A percentile compares a stretch with the other conserved stretches of the same genome.
phyloP scores from a whole-genome alignment of 768 basidiomycete species.

The Mycena maculata region DNA sequence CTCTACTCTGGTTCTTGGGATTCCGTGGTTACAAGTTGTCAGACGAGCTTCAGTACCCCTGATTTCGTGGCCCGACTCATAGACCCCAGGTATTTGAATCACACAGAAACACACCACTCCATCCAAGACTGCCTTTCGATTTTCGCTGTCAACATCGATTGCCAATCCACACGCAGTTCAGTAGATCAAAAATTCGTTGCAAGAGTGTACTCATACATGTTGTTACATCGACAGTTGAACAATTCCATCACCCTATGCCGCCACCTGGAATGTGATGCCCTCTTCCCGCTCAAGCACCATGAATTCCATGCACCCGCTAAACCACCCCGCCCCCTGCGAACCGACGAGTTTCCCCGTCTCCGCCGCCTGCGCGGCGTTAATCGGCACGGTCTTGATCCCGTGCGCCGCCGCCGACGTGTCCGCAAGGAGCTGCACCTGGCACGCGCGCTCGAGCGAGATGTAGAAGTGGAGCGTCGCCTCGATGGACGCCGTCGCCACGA shows the following conservation, averaged over 20 bases:
- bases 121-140: too few species aligned
- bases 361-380: conserved; percentile 43
- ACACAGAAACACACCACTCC: too few species aligned
- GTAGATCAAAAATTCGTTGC: too few species aligned
- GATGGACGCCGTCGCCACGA: conserved; percentile 53
- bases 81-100: too few species aligned
- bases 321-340: conserved; percentile 48
- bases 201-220: too few species aligned
- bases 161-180: too few species aligned
- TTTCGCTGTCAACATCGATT: too few species aligned
- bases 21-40: too few species aligned
- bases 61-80: too few species aligned
- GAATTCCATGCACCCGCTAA: conserved; percentile 52
- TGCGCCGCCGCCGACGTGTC: conserved; percentile 52
- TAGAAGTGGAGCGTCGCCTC: conserved; percentile 58
- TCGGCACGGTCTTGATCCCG: conserved; percentile 40
- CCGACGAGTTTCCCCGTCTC: conserved; percentile 41
- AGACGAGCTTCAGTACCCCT: too few species aligned
- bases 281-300: conserved; percentile 51
- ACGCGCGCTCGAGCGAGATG: conserved; percentile 56
- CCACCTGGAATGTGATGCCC: conserved; percentile 35
- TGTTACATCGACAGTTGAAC: too few species aligned
- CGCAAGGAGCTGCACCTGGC: conserved; percentile 59
- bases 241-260: background rate
- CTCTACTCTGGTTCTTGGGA: too few species aligned